A percentile compares a stretch with the other conserved stretches of the same genome.
Evolutionary conservation across 164 flowering plant species (phyloP).

Genomic region (Protea cynaroides): DNA sequence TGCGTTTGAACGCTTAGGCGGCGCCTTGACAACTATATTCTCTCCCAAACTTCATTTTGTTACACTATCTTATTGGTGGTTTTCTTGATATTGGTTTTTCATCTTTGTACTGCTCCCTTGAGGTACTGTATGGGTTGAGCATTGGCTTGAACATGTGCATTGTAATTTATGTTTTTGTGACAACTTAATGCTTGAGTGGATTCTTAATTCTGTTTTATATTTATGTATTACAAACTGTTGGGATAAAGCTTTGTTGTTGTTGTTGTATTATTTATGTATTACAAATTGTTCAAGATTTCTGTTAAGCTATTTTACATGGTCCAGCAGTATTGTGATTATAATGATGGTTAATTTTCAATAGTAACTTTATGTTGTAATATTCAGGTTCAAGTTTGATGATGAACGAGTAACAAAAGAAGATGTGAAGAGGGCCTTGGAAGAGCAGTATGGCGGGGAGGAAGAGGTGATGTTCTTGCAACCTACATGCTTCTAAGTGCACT

Average conservation of each 20-base stretch:
- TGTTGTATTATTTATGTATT: neutral
- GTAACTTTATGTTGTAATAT: neutral
- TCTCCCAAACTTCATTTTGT: no score
- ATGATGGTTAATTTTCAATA: neutral
- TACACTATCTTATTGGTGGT: no score
- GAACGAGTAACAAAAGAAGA: conserved; percentile 57
- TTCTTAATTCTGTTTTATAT: no score
- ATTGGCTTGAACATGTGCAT: neutral
- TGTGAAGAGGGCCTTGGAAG: conserved; percentile 42
- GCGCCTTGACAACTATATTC: no score
- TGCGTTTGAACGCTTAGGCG: no score
- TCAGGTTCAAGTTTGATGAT: conserved; percentile 44
- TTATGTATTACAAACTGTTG: no score
- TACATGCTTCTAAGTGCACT: neutral
- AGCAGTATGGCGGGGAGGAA: conserved; percentile 59
- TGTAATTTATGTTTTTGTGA: neutral
- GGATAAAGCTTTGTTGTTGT: no score
- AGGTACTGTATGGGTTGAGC: no score
- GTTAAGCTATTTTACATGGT: neutral
- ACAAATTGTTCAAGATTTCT: no score
- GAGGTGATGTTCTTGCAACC: conserved; percentile 27
- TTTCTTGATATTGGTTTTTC: neutral
- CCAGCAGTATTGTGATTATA: neutral
- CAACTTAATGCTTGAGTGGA: no score
- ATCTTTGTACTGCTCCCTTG: neutral